Conservation (phyloP, 805 yeast species). For the Cyberlindnera maclurae region DNA sequence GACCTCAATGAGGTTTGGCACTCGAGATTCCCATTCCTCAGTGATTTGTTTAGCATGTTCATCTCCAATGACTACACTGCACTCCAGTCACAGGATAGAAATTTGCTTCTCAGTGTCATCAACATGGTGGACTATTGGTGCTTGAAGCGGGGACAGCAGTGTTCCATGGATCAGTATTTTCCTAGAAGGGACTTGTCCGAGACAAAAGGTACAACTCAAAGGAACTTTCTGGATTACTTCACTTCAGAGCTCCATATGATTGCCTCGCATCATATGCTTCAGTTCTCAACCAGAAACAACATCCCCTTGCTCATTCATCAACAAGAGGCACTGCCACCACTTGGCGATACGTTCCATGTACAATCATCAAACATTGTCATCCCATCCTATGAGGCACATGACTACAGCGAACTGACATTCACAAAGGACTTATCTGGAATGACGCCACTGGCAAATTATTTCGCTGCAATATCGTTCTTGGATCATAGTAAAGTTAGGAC, state of each 20-base stretch:
- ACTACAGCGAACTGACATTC: conserved; percentile 11
- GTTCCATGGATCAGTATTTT: conserved; percentile 11
- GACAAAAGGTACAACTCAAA: neutral
- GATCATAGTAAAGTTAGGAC: conserved; percentile 3
- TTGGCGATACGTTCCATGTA: conserved; percentile 7
- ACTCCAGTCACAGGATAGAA: conserved; percentile 5
- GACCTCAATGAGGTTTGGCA: conserved; percentile 14
- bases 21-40: conserved; percentile 11
- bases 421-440: conserved; percentile 8
- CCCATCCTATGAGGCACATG: conserved; percentile 11
- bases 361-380: conserved; percentile 6
- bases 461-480: conserved; percentile 9
- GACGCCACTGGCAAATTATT: conserved; percentile 10
- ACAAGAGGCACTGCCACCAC: conserved; percentile 3
- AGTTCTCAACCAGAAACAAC: neutral
- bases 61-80: conserved; percentile 7
- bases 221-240: conserved; percentile 5
- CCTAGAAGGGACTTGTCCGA: neutral
- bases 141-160: conserved; percentile 8
- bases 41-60: conserved; percentile 12
- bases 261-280: conserved; percentile 9
- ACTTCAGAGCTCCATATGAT: conserved; percentile 9
- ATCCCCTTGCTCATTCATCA: conserved; percentile 5
- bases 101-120: conserved; percentile 6
- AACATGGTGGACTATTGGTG: conserved; percentile 13